Conservation (phyloP, 257 asterid genomes). For the Solanum lignicaule region DNA sequence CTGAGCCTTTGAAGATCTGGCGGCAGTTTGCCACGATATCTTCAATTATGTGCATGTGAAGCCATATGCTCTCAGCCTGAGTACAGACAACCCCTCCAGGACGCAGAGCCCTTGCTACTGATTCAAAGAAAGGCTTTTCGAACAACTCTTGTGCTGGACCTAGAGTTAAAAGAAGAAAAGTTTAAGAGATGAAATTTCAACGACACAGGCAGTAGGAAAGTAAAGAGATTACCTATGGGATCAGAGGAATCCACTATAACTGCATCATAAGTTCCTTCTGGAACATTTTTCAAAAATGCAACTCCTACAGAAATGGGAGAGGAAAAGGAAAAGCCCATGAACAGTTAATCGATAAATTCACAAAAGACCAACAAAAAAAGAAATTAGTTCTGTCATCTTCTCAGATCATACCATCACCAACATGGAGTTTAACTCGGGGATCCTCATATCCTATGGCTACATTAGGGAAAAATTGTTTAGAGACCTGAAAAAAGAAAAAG, state of each 20-base stretch:
- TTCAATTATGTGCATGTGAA: constrained; percentile 97
- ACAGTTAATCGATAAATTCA: background rate
- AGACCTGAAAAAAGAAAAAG: constrained; percentile 37
- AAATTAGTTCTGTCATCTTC: background rate
- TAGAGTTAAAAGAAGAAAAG: constrained; percentile 9
- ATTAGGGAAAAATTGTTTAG: constrained; percentile 77
- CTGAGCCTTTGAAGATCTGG: constrained; percentile 91
- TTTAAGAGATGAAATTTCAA: background rate
- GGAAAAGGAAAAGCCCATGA: background rate
- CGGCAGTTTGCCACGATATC: constrained; percentile 77
- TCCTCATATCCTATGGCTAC: constrained; percentile 91
- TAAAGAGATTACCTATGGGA: constrained; percentile 57
- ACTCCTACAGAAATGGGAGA: constrained; percentile 53
- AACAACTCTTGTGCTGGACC: constrained; percentile 99
- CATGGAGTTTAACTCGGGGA: constrained; percentile 80
- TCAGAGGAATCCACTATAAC: constrained; percentile 95
- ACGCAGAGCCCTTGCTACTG: constrained; percentile 86
- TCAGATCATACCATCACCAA: constrained; percentile 72
- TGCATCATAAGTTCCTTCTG: constrained; percentile 93
- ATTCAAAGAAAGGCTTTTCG: constrained; percentile 85
- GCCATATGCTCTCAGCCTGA: constrained; percentile 99
- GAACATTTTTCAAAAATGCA: constrained; percentile 80
- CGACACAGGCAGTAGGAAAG: background rate
- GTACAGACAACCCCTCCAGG: constrained; percentile 98
- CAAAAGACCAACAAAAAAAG: background rate